Conservation (phyloP, 2,329 filamentous ascomycete genomes). For the Cercospora brassicicola region DNA sequence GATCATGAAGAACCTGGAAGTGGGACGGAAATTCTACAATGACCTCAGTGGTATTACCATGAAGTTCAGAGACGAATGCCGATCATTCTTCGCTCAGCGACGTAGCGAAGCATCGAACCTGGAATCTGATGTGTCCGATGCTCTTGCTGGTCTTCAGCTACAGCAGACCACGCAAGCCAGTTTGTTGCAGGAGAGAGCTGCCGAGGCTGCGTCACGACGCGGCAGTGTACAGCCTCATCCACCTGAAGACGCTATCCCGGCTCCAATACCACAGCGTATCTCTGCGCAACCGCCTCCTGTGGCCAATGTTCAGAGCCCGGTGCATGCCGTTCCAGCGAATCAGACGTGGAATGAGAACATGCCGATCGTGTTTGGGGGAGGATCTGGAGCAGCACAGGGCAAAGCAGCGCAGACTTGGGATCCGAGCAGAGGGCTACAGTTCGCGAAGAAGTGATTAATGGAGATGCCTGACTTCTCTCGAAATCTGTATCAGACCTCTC, state of each 20-base stretch:
- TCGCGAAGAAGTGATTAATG: slow-evolving; percentile 19
- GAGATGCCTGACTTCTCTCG: too few relatives aligned
- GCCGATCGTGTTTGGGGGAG: slow-evolving; percentile 38
- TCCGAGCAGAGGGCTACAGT: slow-evolving; percentile 33
- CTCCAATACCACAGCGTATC: slow-evolving; percentile 49
- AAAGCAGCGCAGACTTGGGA: slow-evolving; percentile 29
- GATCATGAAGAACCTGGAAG: slow-evolving; percentile 86
- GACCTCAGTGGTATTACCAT: slow-evolving; percentile 86
- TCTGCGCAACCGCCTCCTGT: slow-evolving; percentile 40
- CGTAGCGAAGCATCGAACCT: slow-evolving; percentile 76
- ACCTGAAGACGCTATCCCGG: slow-evolving; percentile 50
- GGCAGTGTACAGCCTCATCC: slow-evolving; percentile 27
- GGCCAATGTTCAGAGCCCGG: slow-evolving; percentile 29
- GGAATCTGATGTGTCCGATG: slow-evolving; percentile 65
- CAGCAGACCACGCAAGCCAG: slow-evolving; percentile 46
- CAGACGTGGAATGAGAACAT: slow-evolving; percentile 40
- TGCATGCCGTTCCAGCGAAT: slow-evolving; percentile 9
- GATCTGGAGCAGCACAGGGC: neutral
- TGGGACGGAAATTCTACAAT: slow-evolving; percentile 94
- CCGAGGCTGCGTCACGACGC: slow-evolving; percentile 24
- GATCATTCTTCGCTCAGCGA: slow-evolving; percentile 75
- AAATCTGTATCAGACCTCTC: too few relatives aligned
- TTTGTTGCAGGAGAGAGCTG: slow-evolving; percentile 40
- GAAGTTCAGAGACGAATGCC: slow-evolving; percentile 77
- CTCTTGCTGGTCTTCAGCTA: slow-evolving; percentile 61